A percentile compares a stretch with the other conserved stretches of the same genome.
phyloP scores from a whole-genome alignment of 2,329 filamentous ascomycete genomes.

The Colletotrichum higginsianum region DNA sequence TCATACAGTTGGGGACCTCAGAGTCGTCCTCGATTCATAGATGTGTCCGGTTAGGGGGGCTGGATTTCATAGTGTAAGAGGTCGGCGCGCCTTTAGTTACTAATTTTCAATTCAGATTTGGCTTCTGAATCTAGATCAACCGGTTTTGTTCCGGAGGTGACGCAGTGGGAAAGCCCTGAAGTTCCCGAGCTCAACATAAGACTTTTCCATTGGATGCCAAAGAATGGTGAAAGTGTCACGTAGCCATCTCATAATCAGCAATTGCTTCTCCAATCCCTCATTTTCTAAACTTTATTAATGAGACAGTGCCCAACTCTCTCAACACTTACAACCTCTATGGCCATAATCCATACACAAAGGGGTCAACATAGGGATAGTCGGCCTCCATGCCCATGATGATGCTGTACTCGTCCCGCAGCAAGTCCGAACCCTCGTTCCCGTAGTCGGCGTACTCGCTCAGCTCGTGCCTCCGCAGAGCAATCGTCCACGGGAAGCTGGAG shows the following conservation, averaged over 20 bases:
- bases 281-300: background rate
- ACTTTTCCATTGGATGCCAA: too few relatives aligned
- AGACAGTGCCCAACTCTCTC: too few relatives aligned
- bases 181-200: too few relatives aligned
- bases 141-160: too few relatives aligned
- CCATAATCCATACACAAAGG: constrained; percentile 50
- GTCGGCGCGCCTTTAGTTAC: too few relatives aligned
- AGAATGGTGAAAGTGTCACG: too few relatives aligned
- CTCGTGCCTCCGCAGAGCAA: constrained; percentile 52
- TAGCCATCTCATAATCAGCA: background rate
- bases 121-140: too few relatives aligned
- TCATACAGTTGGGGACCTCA: constrained; percentile 14
- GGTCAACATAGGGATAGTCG: constrained; percentile 51
- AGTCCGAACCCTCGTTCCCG: constrained; percentile 50
- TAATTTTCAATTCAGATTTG: too few relatives aligned
- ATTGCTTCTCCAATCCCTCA: too few relatives aligned
- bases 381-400: constrained; percentile 50
- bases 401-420: constrained; percentile 51
- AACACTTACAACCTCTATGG: constrained; percentile 40
- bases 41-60: background rate
- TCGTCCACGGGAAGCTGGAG: constrained; percentile 53
- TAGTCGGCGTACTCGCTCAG: constrained; percentile 47
- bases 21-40: background rate
- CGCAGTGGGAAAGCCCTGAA: fast-evolving
- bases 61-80: too few relatives aligned